Evolutionary conservation across 352 stramenopile species (phyloP), one percentile per base, ranked within the genome.

Genomic region (Phytophthora chlamydospora): DNA sequence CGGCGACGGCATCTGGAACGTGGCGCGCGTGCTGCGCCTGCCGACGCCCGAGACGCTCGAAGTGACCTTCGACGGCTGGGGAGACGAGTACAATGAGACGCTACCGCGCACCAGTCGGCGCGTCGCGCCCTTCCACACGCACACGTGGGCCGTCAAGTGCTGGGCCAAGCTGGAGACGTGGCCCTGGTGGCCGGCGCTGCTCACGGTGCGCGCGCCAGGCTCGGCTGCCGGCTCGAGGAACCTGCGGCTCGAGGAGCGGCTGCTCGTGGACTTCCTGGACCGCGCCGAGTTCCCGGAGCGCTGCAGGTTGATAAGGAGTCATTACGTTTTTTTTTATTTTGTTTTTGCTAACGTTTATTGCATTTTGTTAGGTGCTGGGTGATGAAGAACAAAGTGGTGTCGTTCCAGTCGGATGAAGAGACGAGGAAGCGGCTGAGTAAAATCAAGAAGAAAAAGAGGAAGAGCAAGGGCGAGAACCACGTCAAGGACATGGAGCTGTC

Each of bases 81-180:
- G 66, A 0, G 27, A 56, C 14, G 69, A 83, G 46, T 92, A 81
- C 63, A 75, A 90, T 45, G 80, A 92, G 39, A 45, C 77, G 27
- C 50, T 92, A 27, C 19, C 29, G 12, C 59, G 80, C 32, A 64
- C 83, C 47, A 79, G 77, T 38, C 58, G 66, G 10, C 76, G 81
- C n/a, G 71, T 92, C 19, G 77, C 83, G 6, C 83, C 80, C 36
- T 88, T 81, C 56, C 71, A 86, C 52, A 89, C 77, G 38, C 87
- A 84, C 71, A 92, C 80, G 43, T 83, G 73, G 73, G 62, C 72
- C 4, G 79, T 90, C 49, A 90, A 90, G 60, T 89, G 80, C 50
- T 92, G 83, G 83, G 77, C 73, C 39, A 87, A 89, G 58, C 83
- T 88, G 42, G 66, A 70, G 41, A 86, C 85, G 39, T 92, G 78